Evolutionary conservation across 139 green algal genomes (phyloP).

Genomic region (Micractinium conductrix): DNA sequence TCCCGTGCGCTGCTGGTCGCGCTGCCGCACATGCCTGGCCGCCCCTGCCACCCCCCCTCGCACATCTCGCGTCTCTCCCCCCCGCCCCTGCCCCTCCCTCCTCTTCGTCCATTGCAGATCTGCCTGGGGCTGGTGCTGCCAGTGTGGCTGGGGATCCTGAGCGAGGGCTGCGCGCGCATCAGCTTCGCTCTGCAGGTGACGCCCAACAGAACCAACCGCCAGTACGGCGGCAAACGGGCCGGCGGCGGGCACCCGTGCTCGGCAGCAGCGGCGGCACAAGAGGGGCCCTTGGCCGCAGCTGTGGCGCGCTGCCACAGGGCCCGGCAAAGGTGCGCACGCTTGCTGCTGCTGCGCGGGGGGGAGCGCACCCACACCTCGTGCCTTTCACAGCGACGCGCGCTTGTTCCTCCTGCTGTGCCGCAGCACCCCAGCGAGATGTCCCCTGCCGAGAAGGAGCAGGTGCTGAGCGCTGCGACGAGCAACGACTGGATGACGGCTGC

Average conservation of each 20-base stretch:
- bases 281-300: no score
- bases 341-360: no score
- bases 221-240: no score
- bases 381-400: no score
- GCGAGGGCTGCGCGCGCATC: background rate
- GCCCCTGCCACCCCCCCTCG: background rate
- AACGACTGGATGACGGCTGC: background rate
- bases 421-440: background rate
- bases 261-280: no score
- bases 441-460: background rate
- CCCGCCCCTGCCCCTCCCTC: background rate
- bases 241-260: no score
- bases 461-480: background rate
- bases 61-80: background rate
- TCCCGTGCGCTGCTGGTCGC: background rate
- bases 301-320: no score
- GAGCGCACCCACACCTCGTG: no score
- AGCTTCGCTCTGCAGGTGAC: constrained; percentile 5
- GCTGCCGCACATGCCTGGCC: background rate
- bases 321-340: no score
- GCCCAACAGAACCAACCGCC: no score
- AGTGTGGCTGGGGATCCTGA: background rate
- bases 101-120: background rate
- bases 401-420: no score
- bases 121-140: constrained; percentile 18